These are phyloP conservation scores for Incumbomyces lentus DNA, from an alignment of 2,329 filamentous ascomycete species.

Conservation along the genomic window DNA sequence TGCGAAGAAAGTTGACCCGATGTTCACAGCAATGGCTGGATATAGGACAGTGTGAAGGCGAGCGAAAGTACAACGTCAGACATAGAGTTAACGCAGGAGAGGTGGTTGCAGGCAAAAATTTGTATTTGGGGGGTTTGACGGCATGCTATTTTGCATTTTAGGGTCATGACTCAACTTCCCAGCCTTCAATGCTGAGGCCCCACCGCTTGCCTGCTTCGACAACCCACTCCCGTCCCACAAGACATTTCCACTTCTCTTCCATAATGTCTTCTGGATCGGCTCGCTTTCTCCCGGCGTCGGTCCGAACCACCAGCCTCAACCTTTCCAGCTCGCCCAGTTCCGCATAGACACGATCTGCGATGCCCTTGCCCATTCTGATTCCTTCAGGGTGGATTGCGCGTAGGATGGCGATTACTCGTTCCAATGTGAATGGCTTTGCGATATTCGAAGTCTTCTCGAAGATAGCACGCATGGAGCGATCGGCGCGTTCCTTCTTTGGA, in stretches of 20 bases:
- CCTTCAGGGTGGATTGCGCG: slow-evolving; percentile 37
- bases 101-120: too few relatives aligned
- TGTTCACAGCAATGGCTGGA: too few relatives aligned
- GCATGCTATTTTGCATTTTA: too few relatives aligned
- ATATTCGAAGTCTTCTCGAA: slow-evolving; percentile 22
- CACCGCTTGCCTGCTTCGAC: slow-evolving; percentile 31
- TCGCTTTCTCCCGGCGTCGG: slow-evolving; percentile 26
- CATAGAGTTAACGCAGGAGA: too few relatives aligned
- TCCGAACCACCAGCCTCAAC: slow-evolving; percentile 36
- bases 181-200: slow-evolving; percentile 35
- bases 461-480: slow-evolving; percentile 1
- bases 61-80: too few relatives aligned
- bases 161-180: slow-evolving; percentile 31
- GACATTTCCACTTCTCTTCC: slow-evolving; percentile 38
- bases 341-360: slow-evolving; percentile 35
- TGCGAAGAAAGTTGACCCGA: too few relatives aligned
- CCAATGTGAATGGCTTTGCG: slow-evolving; percentile 34
- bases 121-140: too few relatives aligned
- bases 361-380: slow-evolving; percentile 23
- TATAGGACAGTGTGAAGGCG: too few relatives aligned
- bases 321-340: slow-evolving; percentile 38
- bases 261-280: slow-evolving; percentile 25
- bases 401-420: slow-evolving; percentile 38
- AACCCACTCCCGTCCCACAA: slow-evolving; percentile 38
- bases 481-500: slow-evolving; percentile 5